Evolutionary conservation across 2,329 filamentous ascomycete genomes (phyloP).

Genomic region (Paramyrothecium roridum): DNA sequence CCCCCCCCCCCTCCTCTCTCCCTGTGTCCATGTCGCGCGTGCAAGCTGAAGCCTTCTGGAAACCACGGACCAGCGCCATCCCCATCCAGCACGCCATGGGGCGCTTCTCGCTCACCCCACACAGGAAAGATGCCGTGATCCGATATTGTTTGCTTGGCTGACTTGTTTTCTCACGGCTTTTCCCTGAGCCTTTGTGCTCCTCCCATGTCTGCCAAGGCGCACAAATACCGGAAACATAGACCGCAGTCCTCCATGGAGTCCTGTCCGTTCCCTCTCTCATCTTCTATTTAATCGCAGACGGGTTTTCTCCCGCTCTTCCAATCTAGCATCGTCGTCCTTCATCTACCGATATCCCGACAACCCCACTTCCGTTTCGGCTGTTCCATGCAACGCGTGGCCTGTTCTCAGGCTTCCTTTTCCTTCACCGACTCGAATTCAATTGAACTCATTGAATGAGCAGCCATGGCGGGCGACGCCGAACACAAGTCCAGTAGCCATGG

Average conservation of each 20-base stretch:
- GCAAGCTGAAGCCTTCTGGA: too few species aligned
- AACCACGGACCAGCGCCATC: too few species aligned
- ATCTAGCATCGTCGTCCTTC: too few species aligned
- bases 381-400: too few species aligned
- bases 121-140: not conserved
- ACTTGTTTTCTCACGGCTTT: not conserved
- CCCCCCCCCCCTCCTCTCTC: too few species aligned
- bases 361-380: too few species aligned
- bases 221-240: not conserved
- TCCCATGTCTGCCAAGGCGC: not conserved
- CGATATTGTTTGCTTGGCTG: not conserved
- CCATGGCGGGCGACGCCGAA: not conserved
- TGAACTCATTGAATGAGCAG: not conserved
- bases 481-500: slow-evolving; percentile 5
- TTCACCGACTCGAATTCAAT: not conserved
- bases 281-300: not conserved
- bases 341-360: too few species aligned
- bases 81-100: too few species aligned
- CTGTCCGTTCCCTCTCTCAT: not conserved
- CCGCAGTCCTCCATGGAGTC: not conserved
- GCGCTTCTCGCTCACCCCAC: too few species aligned
- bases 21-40: too few species aligned
- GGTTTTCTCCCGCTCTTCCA: too few species aligned
- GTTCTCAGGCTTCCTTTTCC: not conserved
- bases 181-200: not conserved